Conservation (phyloP, 2,329 filamentous ascomycete species). For the Lasiodiplodia citricola region DNA sequence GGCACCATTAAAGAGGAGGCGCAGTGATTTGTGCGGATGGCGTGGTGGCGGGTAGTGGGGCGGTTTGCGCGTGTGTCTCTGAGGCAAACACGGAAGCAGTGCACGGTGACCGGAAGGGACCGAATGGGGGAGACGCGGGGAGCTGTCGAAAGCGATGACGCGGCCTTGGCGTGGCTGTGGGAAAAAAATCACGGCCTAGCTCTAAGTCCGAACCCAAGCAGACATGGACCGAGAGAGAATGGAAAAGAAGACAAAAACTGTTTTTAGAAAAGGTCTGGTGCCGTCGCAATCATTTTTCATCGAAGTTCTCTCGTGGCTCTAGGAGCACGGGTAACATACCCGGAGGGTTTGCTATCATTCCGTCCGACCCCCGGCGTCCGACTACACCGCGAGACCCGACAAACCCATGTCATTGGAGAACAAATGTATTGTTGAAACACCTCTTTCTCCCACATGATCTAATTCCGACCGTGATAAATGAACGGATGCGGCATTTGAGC, state of each 20-base stretch:
- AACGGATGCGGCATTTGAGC: no score
- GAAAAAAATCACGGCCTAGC: neutral
- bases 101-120: neutral
- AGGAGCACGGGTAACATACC: no score
- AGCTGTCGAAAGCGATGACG: conserved; percentile 17
- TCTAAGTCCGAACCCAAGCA: neutral
- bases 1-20: neutral
- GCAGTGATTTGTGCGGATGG: neutral
- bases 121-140: neutral
- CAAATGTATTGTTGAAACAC: no score
- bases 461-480: no score
- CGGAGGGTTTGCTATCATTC: no score
- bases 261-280: neutral
- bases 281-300: no score
- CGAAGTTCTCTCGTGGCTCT: no score
- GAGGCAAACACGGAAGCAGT: neutral
- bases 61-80: neutral
- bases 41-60: neutral
- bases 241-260: neutral
- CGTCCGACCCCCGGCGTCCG: no score
- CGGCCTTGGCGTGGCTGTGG: conserved; percentile 21
- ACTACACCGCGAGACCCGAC: no score
- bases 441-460: no score
- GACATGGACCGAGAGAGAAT: neutral
- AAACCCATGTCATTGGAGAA: no score